Base-by-base conservation (phyloP, 192 early-diverging fungal genomes). In the Geosiphon pyriformis region DNA sequence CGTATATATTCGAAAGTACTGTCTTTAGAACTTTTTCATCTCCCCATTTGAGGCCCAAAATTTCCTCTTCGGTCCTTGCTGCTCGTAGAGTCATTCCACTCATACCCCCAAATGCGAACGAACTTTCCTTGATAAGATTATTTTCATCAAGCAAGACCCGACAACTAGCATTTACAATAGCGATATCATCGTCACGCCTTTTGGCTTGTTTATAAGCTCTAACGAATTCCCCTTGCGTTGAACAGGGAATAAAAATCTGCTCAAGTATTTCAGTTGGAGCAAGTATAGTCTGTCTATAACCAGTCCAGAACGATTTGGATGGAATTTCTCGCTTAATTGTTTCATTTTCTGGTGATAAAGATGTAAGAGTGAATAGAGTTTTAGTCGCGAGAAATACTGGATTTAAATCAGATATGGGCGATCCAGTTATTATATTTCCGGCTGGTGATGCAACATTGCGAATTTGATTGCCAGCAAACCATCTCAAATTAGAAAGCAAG, bases 371-470 rank as follows among this genome's bases (percentile, higher is more conserved):
- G 42, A 90, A 75, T 0, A 67, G 64, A 1, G 85, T 81, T 47
- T 76, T 82, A 32, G 85, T 73, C 11, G 91, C 86, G 17, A 94
- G 74, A 55, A 91, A 86, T 31, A 92, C 88, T 1, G 92, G 92
- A 73, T 93, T 94, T 58, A 94, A 77, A 70, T 93, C 91, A 12
- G 90, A 92, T 61, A 92, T 93, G 8, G 92, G 91, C 54, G 87
- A 89, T n/a, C 92, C 92, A 4, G 92, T 93, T 20, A 81, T 85
- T 53, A 93, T 87, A 74, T 93, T 94, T 31, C 93, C 93, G 25
- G 87, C 93, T 57, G 93, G 78, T 7, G 87, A 85, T 2, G 93
- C 89, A 2, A 92, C 89, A 70, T 92, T 93, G 70, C 93, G 81
- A 69, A 94, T 89, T 80, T 94, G 93, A 57, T 76, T 77, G 50